Evolutionary conservation across 1,139 yeast species (phyloP).

Genomic region (Zygosaccharomyces pseudobailii): DNA sequence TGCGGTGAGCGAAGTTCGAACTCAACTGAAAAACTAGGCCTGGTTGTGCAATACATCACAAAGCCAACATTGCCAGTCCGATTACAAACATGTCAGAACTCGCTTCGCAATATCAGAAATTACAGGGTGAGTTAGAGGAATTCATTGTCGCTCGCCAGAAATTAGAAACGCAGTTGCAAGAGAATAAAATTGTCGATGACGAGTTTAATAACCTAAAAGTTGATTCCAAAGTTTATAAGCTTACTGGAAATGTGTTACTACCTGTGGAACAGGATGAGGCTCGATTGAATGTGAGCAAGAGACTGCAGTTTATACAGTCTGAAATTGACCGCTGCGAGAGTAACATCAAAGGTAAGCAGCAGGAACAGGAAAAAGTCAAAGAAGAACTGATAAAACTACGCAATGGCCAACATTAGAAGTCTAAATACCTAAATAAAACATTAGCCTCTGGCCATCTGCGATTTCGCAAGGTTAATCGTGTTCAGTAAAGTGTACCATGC

Average conservation of each 20-base stretch:
- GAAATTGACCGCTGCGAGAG: slow-evolving; percentile 71
- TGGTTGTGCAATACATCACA: not conserved
- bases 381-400: slow-evolving; percentile 39
- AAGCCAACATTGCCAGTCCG: not conserved
- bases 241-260: slow-evolving; percentile 85
- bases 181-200: slow-evolving; percentile 81
- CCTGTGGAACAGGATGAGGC: slow-evolving; percentile 88
- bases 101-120: slow-evolving; percentile 28
- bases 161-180: slow-evolving; percentile 78
- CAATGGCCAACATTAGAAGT: slow-evolving; percentile 1
- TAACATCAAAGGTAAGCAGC: slow-evolving; percentile 51
- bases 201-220: slow-evolving; percentile 65
- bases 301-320: slow-evolving; percentile 76
- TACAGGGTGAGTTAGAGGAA: slow-evolving; percentile 44
- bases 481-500: slow-evolving; percentile 63
- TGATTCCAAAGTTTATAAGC: slow-evolving; percentile 71
- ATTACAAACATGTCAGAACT: slow-evolving; percentile 19
- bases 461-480: slow-evolving; percentile 60
- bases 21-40: not conserved
- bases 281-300: slow-evolving; percentile 71
- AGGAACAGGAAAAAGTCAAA: slow-evolving; percentile 46
- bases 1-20: not conserved
- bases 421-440: not conserved
- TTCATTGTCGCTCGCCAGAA: slow-evolving; percentile 59
- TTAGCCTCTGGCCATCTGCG: slow-evolving; percentile 65